Evolutionary conservation across 257 asterid genomes (phyloP).

Genomic region (Solanum microdontum): DNA sequence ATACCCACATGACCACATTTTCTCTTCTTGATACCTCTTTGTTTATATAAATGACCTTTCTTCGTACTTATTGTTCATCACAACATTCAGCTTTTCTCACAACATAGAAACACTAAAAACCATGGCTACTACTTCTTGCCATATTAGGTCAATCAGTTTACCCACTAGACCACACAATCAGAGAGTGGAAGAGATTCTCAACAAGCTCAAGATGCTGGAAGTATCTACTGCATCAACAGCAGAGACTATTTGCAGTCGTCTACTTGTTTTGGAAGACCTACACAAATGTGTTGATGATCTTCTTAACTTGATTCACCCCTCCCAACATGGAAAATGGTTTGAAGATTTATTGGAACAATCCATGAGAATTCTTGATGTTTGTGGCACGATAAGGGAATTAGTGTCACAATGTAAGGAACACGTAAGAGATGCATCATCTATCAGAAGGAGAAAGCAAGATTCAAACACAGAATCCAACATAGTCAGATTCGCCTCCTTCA

Average conservation of each 20-base stretch:
- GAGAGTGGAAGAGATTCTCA: background rate
- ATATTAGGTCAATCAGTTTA: background rate
- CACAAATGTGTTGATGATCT: constrained; percentile 14
- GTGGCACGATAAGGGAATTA: constrained; percentile 8
- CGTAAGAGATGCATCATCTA: constrained; percentile 13
- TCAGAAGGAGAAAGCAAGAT: constrained; percentile 15
- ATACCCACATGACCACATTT: background rate
- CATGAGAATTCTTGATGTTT: constrained; percentile 6
- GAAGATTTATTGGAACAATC: constrained; percentile 11
- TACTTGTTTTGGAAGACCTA: constrained; percentile 10
- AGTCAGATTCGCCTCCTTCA: background rate
- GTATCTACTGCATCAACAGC: background rate
- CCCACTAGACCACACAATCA: background rate
- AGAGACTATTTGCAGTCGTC: background rate
- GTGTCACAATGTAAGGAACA: constrained; percentile 7
- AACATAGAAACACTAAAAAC: background rate
- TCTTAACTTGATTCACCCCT: constrained; percentile 15
- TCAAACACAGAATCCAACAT: constrained; percentile 6
- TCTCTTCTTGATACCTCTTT: background rate
- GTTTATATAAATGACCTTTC: background rate
- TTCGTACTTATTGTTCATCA: background rate
- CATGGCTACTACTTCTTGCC: background rate
- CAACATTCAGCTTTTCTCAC: background rate
- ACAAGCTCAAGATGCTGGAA: background rate
- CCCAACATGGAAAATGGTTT: constrained; percentile 6